Conservation (phyloP, 169 alveolate genomes). For the Cryptosporidium canis region DNA sequence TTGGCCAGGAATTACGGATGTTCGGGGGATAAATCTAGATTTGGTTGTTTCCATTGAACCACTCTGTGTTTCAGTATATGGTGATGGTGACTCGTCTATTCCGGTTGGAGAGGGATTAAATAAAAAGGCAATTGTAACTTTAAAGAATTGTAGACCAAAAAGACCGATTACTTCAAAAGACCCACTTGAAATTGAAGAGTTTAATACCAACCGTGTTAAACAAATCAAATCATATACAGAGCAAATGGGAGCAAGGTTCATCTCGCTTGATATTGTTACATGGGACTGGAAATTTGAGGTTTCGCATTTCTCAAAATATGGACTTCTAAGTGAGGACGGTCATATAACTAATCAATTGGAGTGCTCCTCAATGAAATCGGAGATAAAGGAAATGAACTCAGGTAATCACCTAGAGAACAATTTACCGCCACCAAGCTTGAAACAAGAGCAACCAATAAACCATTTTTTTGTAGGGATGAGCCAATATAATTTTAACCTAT, state of each 20-base stretch:
- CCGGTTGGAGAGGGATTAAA: constrained; percentile 81
- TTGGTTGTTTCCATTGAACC: constrained; percentile 76
- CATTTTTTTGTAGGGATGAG: neutral
- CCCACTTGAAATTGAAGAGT: constrained; percentile 18
- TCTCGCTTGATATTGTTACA: constrained; percentile 55
- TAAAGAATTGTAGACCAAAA: constrained; percentile 79
- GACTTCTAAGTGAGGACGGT: neutral
- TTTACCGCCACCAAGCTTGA: neutral
- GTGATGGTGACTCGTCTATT: constrained; percentile 58
- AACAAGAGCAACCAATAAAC: neutral
- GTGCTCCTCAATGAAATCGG: neutral
- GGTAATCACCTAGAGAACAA: neutral
- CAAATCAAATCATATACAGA: constrained; percentile 63
- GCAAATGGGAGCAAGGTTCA: constrained; percentile 71
- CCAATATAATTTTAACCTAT: neutral
- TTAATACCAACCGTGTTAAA: constrained; percentile 11
- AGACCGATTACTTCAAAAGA: neutral
- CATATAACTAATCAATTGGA: neutral
- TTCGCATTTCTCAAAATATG: constrained; percentile 55
- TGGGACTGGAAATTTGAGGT: constrained; percentile 72
- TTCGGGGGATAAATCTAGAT: constrained; percentile 83
- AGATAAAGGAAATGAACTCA: neutral
- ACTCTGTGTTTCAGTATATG: constrained; percentile 70
- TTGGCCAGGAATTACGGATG: constrained; percentile 86
- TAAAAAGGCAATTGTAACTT: constrained; percentile 78